These are phyloP conservation scores for Trichocladium uniseriatum DNA, from an alignment of 495 filamentous ascomycete genomes.

Conservation along the genomic window DNA sequence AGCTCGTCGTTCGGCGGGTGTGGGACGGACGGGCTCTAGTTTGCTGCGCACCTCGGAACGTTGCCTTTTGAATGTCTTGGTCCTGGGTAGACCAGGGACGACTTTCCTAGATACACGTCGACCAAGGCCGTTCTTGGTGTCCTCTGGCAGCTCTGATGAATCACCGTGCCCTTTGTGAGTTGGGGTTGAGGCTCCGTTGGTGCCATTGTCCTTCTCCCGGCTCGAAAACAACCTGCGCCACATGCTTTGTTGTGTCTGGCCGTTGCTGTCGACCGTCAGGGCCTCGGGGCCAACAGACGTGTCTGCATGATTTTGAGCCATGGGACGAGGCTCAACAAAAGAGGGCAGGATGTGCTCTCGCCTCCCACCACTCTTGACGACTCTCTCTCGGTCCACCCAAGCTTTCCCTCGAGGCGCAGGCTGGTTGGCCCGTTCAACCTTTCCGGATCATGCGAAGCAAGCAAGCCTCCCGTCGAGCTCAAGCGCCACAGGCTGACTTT, in stretches of 20 bases:
- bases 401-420: no score
- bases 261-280: constrained; percentile 6
- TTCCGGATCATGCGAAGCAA: no score
- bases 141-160: constrained; percentile 13
- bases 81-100: constrained; percentile 67
- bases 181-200: constrained; percentile 2
- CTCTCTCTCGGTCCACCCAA: no score
- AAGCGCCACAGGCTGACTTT: not conserved
- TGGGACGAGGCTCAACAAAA: constrained; percentile 5
- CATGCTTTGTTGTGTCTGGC: constrained; percentile 16
- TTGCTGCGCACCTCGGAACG: constrained; percentile 68
- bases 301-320: constrained; percentile 19
- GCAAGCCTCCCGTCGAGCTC: not conserved
- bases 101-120: constrained; percentile 58
- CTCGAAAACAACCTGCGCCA: constrained; percentile 20
- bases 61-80: constrained; percentile 69
- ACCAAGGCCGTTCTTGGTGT: constrained; percentile 16
- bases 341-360: no score
- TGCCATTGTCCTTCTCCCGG: constrained; percentile 14
- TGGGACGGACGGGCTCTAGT: constrained; percentile 52
- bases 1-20: constrained; percentile 57
- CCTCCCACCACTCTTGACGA: no score
- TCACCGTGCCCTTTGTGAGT: constrained; percentile 3
- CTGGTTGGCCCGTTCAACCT: no score
- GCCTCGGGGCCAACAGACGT: constrained; percentile 6